Evolutionary conservation across 257 asterid genomes (phyloP).

Genomic region (Voacanga thouarsii): DNA sequence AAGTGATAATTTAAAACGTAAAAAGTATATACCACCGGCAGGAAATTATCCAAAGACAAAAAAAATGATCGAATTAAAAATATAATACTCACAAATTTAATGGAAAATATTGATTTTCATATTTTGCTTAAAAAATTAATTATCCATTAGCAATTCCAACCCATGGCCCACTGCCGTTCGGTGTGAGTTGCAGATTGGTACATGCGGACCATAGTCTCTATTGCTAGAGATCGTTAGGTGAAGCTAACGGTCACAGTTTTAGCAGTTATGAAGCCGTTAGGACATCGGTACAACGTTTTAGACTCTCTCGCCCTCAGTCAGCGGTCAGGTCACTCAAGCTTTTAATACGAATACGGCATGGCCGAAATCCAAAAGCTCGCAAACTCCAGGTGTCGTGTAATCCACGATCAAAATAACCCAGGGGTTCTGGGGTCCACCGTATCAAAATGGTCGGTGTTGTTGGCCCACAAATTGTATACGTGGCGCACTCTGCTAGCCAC

Average conservation of each 20-base stretch:
- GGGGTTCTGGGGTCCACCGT: neutral
- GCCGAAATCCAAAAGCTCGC: too few relatives aligned
- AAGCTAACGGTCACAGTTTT: constrained; percentile 15
- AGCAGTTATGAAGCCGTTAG: constrained; percentile 11
- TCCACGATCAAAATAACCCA: neutral
- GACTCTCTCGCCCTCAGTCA: neutral
- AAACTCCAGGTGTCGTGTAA: neutral
- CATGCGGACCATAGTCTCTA: neutral
- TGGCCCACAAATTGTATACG: neutral
- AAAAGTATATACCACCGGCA: too few relatives aligned
- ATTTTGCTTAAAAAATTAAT: too few relatives aligned
- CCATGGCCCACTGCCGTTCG: neutral
- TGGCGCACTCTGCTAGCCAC: neutral
- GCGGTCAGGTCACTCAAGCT: too few relatives aligned
- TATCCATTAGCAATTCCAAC: neutral
- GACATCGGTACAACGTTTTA: neutral
- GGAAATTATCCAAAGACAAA: too few relatives aligned
- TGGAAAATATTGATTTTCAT: too few relatives aligned
- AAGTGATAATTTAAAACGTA: too few relatives aligned
- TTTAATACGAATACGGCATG: neutral
- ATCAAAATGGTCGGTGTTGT: constrained; percentile 1
- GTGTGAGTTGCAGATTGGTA: constrained; percentile 9
- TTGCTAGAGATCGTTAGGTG: neutral
- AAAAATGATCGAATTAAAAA: too few relatives aligned
- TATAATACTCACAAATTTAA: too few relatives aligned